These are phyloP conservation scores for Dichotomocladium elegans DNA, from an alignment of 371 early-diverging fungal species.

Conservation along the genomic window DNA sequence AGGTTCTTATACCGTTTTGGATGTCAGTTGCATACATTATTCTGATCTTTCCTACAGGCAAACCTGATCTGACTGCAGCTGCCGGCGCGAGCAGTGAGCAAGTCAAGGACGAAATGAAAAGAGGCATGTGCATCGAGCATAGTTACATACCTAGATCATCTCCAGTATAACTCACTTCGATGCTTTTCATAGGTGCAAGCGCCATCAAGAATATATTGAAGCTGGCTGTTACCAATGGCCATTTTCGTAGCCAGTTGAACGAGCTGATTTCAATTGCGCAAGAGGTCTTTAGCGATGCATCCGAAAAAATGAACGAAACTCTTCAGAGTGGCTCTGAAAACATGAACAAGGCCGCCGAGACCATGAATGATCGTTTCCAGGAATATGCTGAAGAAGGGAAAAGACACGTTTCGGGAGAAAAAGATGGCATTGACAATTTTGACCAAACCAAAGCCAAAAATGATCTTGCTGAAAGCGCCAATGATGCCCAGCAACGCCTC, in stretches of 20 bases:
- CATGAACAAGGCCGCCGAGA: conserved; percentile 2
- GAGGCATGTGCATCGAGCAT: neutral
- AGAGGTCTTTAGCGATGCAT: conserved; percentile 42
- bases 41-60: no score
- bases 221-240: conserved; percentile 45
- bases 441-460: neutral
- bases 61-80: neutral
- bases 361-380: neutral
- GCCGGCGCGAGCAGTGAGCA: neutral
- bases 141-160: neutral
- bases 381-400: neutral
- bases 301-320: conserved; percentile 25
- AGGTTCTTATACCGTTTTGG: no score
- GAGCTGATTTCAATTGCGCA: conserved; percentile 48
- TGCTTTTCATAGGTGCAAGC: conserved; percentile 33
- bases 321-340: conserved; percentile 19
- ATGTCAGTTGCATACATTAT: no score
- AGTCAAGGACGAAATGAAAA: conserved; percentile 11
- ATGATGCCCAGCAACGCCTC: neutral
- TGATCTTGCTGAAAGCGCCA: neutral
- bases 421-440: neutral
- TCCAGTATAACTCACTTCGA: no score
- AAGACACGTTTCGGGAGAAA: neutral
- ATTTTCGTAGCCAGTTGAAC: conserved; percentile 46
- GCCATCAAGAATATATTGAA: conserved; percentile 38